Base-by-base conservation (phyloP, 805 yeast species). In the Jamesozyma hellenica region DNA sequence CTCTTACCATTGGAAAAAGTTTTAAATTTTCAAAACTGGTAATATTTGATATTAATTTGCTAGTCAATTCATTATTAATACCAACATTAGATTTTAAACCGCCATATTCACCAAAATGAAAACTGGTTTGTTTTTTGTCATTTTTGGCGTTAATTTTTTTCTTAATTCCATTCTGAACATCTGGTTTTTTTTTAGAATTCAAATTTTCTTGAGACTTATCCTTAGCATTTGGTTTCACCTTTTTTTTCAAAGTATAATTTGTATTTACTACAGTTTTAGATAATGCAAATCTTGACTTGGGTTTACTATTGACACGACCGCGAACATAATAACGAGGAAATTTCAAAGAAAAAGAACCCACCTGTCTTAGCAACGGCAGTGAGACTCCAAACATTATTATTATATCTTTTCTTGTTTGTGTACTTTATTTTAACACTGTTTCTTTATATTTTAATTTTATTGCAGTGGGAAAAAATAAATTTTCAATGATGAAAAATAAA, bases 1-100 rank as follows among this genome's bases (percentile, higher is more conserved):
- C 64, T 47, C 95, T 66, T 1, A 87, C 81, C 2, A 69, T 68
- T 0, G 88, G 85, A 31, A 79, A 62, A 13, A 90, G 64, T 42
- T 77, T 71, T 43, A 88, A 65, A 40, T 79, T 75, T n/a, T 72
- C 71, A 51, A 87, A 88, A 12, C 73, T 67, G 1, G 68, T 64
- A 34, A 85, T 74, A 50, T 79, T 78, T 14, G 61, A 60, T 18
- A 74, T 65, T 16, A 70, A 48, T 38, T 63, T 68, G 21, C 57
- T 55, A n/a, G 66, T 25, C 15, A 34, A 30, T 38, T 61, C 58
- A 9, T 64, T 46, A 10, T 58, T 56, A 2, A 48, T 42, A 36
- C 56, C 64, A 7, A 52, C 63, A 5, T 72, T 71, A 13, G 63
- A 56, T 28, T 65, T 65, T 37, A 75, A 55, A 2, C 75, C 70